phyloP scores from a whole-genome alignment of 768 basidiomycete genomes.

The Auriscalpium microsporum region DNA sequence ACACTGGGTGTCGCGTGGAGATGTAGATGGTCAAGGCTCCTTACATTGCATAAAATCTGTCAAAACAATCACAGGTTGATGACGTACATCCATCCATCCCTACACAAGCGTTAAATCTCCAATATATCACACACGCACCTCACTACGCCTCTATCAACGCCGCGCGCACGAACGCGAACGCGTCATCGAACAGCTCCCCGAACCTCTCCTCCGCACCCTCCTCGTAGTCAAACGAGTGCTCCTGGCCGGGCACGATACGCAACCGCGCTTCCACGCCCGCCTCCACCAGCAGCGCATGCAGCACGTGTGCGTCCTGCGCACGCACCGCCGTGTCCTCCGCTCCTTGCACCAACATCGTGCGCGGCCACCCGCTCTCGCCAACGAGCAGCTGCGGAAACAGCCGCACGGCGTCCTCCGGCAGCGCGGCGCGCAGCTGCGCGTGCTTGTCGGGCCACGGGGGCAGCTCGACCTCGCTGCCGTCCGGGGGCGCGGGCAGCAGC shows the following conservation, averaged over 20 bases:
- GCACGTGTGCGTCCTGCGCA: slow-evolving; percentile 30
- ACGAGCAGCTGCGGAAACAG: slow-evolving; percentile 43
- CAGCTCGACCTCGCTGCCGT: too few relatives aligned
- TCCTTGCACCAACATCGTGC: slow-evolving; percentile 41
- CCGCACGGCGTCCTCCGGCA: slow-evolving; percentile 25
- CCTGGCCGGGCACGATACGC: slow-evolving; percentile 32
- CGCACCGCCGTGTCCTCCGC: slow-evolving; percentile 39
- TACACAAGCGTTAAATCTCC: too few relatives aligned
- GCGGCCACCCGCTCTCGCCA: slow-evolving; percentile 31
- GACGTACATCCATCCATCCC: too few relatives aligned
- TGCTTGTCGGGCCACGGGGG: neutral
- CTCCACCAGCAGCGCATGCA: slow-evolving; percentile 26
- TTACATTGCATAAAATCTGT: too few relatives aligned
- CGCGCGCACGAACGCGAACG: slow-evolving; percentile 17
- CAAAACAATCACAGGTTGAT: too few relatives aligned
- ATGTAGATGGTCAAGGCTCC: too few relatives aligned
- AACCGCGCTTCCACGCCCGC: slow-evolving; percentile 30
- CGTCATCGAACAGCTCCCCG: slow-evolving; percentile 28
- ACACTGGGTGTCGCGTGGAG: too few relatives aligned
- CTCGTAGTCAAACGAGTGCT: slow-evolving; percentile 52
- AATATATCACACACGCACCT: too few relatives aligned
- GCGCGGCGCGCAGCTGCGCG: neutral
- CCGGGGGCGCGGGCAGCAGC: neutral
- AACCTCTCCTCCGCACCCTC: slow-evolving; percentile 34
- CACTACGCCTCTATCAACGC: too few relatives aligned